phyloP scores from a whole-genome alignment of 2,329 filamentous ascomycete species.

The Bipolaris oryzae region DNA sequence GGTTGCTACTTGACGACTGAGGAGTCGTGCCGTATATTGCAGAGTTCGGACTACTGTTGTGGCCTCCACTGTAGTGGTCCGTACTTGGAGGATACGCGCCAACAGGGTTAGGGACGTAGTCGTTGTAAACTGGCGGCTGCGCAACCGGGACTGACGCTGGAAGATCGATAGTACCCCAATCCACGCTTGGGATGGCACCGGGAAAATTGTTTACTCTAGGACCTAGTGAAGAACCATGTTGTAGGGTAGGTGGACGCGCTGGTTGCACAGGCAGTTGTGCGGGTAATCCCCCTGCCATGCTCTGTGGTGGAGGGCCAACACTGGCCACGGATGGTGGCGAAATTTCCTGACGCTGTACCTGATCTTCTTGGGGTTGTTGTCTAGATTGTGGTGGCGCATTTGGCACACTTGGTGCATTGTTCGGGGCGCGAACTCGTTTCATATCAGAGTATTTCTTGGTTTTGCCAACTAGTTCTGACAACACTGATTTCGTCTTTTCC shows the following conservation, averaged over 20 bases:
- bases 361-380: slow-evolving; percentile 10
- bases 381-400: slow-evolving; percentile 35
- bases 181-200: slow-evolving; percentile 32
- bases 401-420: slow-evolving; percentile 45
- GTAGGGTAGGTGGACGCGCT: not conserved
- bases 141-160: slow-evolving; percentile 5
- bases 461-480: slow-evolving; percentile 67
- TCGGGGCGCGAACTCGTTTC: slow-evolving; percentile 63
- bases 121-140: slow-evolving; percentile 8
- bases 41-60: slow-evolving; percentile 9
- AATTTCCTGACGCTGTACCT: slow-evolving; percentile 10
- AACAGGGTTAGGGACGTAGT: slow-evolving; percentile 1
- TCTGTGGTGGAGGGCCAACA: slow-evolving; percentile 1
- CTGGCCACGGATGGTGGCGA: slow-evolving; percentile 5
- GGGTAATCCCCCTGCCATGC: not conserved
- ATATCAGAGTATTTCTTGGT: slow-evolving; percentile 65
- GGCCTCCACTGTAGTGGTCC: not conserved
- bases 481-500: slow-evolving; percentile 65
- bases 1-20: slow-evolving; percentile 22
- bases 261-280: slow-evolving; percentile 13
- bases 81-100: not conserved
- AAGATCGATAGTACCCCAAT: slow-evolving; percentile 36
- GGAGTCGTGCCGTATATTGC: slow-evolving; percentile 2
- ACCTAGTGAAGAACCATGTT: slow-evolving; percentile 4
- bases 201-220: slow-evolving; percentile 19